These are phyloP conservation scores for Pseudogymnoascus destructans DNA, from an alignment of 2,329 filamentous ascomycete species.

Conservation along the genomic window DNA sequence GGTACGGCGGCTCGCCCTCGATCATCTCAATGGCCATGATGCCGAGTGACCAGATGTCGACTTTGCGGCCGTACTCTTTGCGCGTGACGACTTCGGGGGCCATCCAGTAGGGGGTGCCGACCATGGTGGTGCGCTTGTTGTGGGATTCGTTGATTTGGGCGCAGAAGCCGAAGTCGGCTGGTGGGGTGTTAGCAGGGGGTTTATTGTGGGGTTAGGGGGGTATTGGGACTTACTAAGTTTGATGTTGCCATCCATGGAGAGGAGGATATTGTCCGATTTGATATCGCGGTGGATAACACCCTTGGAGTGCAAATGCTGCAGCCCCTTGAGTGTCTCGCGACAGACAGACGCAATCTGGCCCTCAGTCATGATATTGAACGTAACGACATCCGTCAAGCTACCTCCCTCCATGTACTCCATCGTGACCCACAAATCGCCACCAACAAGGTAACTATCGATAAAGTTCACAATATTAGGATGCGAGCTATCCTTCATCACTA, in stretches of 20 bases:
- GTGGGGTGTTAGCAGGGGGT: slow-evolving; percentile 24
- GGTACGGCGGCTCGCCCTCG: slow-evolving; percentile 90
- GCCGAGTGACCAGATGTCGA: slow-evolving; percentile 95
- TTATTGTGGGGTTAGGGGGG: neutral
- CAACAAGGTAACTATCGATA: slow-evolving; percentile 87
- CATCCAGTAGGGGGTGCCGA: slow-evolving; percentile 99
- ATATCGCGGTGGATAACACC: slow-evolving; percentile 98
- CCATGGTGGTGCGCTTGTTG: slow-evolving; percentile 97
- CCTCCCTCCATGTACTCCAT: slow-evolving; percentile 99
- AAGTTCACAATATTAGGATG: slow-evolving; percentile 99
- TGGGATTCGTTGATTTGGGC: slow-evolving; percentile 96
- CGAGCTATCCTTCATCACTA: slow-evolving; percentile 98
- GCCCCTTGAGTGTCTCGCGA: slow-evolving; percentile 76
- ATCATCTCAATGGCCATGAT: slow-evolving; percentile 99
- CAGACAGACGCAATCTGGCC: slow-evolving; percentile 94
- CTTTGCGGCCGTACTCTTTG: slow-evolving; percentile 96
- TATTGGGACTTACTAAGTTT: slow-evolving; percentile 65
- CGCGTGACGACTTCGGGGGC: slow-evolving; percentile 93
- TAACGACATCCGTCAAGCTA: slow-evolving; percentile 94
- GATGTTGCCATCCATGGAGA: slow-evolving; percentile 89
- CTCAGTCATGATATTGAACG: slow-evolving; percentile 98
- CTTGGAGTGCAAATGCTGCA: slow-evolving; percentile 94
- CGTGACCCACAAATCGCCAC: slow-evolving; percentile 90
- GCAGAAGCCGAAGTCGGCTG: slow-evolving; percentile 96
- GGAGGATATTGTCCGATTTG: slow-evolving; percentile 94